Evolutionary conservation across 108 stramenopile genomes (phyloP), one percentile per base, ranked within the genome.

Genomic region (Skeletonema menzelii): DNA sequence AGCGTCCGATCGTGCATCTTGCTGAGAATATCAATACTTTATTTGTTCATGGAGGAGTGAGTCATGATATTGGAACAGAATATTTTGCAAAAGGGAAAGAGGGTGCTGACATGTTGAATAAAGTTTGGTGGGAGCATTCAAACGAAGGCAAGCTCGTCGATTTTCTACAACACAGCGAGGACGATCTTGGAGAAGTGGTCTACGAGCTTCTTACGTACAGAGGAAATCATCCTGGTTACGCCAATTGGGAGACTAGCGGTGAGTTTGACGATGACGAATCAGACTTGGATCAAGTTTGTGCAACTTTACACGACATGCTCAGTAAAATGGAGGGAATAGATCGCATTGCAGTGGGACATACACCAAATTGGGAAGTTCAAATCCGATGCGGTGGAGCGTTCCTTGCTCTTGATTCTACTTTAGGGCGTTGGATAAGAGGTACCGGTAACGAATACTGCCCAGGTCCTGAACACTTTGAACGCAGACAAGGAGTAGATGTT

Each of bases 391-490:
- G 73, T 53, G 74, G 71, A 19, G 27, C 62, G 8, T 86, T 88
- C 63, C 62, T 86, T 17, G 87, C 87, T 11, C 56, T 88, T 37
- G 87, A 88, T 65, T 88, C 87, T 10, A 79, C 73, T n/a, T 47
- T 88, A 44, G 84, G 87, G 5, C 65, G 87, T 8, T 86, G 87
- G 83, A 82, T 86, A 15, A 81, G 87, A 13, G 77, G 59, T 2
- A 78, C 63, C 42, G 85, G 85, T 17, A 88, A 88, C 58, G 73
- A 86, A 56, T 88, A 88, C 58, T 88, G 87, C 61, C 87, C 83
- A 12, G 81, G 80, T 1, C 80, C 72, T 24, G 80, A 69, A 20
- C 80, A 80, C 56, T 67, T 73, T 40, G 68, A 57, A 66, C 59
- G 27, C 13, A 69, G 75, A 15, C 59, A 69, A 13, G 63, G 67